phyloP scores from a whole-genome alignment of 176 grass and related monocot species.

The Oryza meridionalis region DNA sequence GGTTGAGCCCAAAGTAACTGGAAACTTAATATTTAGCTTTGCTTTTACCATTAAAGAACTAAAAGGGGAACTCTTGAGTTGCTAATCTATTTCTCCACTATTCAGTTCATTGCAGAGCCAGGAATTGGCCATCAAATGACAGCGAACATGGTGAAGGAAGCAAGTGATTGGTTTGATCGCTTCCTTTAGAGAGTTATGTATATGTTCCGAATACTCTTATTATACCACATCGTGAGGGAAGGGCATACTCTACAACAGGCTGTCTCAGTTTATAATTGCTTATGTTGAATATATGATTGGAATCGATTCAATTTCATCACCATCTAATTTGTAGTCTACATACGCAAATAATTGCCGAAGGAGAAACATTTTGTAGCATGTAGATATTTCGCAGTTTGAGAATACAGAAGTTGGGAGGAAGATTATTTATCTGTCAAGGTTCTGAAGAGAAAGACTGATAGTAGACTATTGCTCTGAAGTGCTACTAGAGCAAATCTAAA shows the following conservation, averaged over 20 bases:
- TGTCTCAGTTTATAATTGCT: background rate
- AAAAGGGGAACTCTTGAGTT: background rate
- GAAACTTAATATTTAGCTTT: background rate
- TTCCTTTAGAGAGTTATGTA: slow-evolving; percentile 36
- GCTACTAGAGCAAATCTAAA: background rate
- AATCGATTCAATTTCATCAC: background rate
- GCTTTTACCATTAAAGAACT: background rate
- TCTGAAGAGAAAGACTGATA: background rate
- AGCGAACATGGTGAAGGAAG: slow-evolving; percentile 72
- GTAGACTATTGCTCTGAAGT: background rate
- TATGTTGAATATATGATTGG: background rate
- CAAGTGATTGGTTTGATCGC: slow-evolving; percentile 77
- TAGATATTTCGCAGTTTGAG: background rate
- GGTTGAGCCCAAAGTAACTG: background rate
- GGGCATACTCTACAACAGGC: background rate
- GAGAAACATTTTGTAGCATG: background rate
- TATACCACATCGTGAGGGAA: slow-evolving; percentile 8
- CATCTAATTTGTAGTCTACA: background rate
- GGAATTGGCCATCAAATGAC: slow-evolving; percentile 60
- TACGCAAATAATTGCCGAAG: background rate
- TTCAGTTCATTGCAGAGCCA: slow-evolving; percentile 69
- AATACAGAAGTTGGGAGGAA: background rate
- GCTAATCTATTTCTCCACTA: slow-evolving; percentile 19
- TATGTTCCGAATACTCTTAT: background rate
- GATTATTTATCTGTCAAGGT: background rate